phyloP scores from a whole-genome alignment of 345 rosid species.

The Linum tenue region DNA sequence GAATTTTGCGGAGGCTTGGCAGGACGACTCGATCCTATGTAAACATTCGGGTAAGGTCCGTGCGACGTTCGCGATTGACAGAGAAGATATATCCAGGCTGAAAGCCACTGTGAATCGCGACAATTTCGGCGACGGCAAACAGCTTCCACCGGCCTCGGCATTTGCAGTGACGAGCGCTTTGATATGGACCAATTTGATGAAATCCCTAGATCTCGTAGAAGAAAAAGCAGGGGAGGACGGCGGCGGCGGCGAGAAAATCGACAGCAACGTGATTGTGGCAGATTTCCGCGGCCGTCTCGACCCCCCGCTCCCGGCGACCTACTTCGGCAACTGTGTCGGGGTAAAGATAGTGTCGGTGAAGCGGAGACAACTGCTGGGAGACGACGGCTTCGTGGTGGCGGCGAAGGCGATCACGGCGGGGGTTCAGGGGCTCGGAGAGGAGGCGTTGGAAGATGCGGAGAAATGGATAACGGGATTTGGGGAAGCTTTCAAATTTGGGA shows the following conservation, averaged over 20 bases:
- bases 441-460: conserved; percentile 16
- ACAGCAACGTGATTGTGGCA: conserved; percentile 10
- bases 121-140: no score
- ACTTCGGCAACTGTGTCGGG: conserved; percentile 42
- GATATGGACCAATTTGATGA: background rate
- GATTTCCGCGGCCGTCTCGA: conserved; percentile 27
- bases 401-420: conserved; percentile 18
- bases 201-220: background rate
- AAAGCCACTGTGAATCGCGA: background rate
- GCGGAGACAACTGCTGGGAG: conserved; percentile 22
- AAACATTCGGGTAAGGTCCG: background rate
- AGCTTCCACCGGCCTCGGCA: background rate
- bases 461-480: conserved; percentile 11
- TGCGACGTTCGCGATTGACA: background rate
- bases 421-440: conserved; percentile 8
- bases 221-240: background rate
- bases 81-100: background rate
- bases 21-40: background rate
- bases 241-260: background rate
- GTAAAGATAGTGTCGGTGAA: conserved; percentile 16
- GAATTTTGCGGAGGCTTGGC: background rate
- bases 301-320: conserved; percentile 22
- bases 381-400: conserved; percentile 20
- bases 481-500: conserved; percentile 14
- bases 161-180: background rate